Evolutionary conservation across 164 flowering plant species (phyloP).

Genomic region (Cinnamomum chago): DNA sequence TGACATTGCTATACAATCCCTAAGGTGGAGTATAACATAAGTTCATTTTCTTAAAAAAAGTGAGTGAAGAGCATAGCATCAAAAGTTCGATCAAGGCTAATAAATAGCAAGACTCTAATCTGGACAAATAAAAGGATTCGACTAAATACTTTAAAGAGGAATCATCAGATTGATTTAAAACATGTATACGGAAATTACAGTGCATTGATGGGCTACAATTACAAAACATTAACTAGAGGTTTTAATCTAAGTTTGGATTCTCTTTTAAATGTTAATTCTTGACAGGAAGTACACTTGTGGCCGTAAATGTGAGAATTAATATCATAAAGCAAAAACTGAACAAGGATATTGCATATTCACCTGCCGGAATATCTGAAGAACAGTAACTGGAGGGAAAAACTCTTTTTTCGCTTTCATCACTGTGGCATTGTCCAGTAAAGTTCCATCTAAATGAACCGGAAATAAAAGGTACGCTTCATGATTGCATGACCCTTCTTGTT

Average conservation of each 20-base stretch:
- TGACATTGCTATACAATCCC: too few relatives aligned
- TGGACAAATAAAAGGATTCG: too few relatives aligned
- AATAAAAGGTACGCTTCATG: conserved; percentile 96
- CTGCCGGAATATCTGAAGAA: conserved; percentile 96
- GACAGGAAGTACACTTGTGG: neutral
- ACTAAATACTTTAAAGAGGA: too few relatives aligned
- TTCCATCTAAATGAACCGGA: conserved; percentile 97
- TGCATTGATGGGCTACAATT: too few relatives aligned
- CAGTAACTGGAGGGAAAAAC: conserved; percentile 69
- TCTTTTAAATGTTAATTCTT: neutral
- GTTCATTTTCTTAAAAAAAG: too few relatives aligned
- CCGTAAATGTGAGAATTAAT: neutral
- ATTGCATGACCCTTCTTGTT: conserved; percentile 67
- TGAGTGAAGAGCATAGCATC: too few relatives aligned
- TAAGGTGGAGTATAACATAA: too few relatives aligned
- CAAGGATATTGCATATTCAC: conserved; percentile 30
- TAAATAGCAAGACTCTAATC: too few relatives aligned
- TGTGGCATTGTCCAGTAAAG: conserved; percentile 70
- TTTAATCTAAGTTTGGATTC: neutral
- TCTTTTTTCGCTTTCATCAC: conserved; percentile 77
- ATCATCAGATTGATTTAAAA: too few relatives aligned
- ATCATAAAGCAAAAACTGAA: neutral
- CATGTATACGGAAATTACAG: too few relatives aligned
- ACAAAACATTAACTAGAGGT: too few relatives aligned
- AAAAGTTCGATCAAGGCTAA: too few relatives aligned